Base-by-base conservation (phyloP, 2,329 filamentous ascomycete genomes). In the Aspergillus flavus region DNA sequence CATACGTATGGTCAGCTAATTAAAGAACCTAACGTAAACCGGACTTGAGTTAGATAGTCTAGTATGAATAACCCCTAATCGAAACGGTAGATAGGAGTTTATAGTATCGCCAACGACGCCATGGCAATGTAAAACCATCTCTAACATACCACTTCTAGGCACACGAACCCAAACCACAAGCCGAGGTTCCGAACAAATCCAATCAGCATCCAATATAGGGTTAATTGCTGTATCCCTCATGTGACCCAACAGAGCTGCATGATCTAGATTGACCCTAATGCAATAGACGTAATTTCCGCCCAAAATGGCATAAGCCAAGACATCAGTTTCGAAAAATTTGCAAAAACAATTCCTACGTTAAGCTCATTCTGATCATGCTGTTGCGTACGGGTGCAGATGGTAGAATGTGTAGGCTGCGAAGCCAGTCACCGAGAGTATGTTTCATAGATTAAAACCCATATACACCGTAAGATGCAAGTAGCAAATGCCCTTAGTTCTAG, bases 401-500 rank as follows among this genome's bases (percentile, higher is more conserved):
- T 36, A 21, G 19, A n/a, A 34, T 4, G 4, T 5, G 26, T 54
- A 52, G 26, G 45, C n/a, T 28, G 32, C 12, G 26, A 16, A 16
- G n/a, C 21, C n/a, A 34, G 11, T 39, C 6, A 36, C 34, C 28
- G 19, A 21, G 26, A 39, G 34, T 54, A 39, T 55, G 34, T 55
- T 19, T 5, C 11, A 55, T 55, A 23, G 32, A 55, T 39, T 39
- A 10, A 32, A 55, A 45, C 36, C 11, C 52, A 60, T 28, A 55
- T 39, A 59, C 48, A 39, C 28, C 50, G 58, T 54, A 28, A 12
- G n/a, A 50, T 56, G 59, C 59, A 57, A 61, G 26, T 36, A 41
- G 43, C n/a, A 11, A 55, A 55, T 55, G 46, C 39, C 48, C 46
- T 55, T 41, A 48, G 58, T 58, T 62, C 56, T 57, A 62, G 30